Conservation (phyloP, 495 filamentous ascomycete genomes). For the Podospora bellae-mahoneyi region DNA sequence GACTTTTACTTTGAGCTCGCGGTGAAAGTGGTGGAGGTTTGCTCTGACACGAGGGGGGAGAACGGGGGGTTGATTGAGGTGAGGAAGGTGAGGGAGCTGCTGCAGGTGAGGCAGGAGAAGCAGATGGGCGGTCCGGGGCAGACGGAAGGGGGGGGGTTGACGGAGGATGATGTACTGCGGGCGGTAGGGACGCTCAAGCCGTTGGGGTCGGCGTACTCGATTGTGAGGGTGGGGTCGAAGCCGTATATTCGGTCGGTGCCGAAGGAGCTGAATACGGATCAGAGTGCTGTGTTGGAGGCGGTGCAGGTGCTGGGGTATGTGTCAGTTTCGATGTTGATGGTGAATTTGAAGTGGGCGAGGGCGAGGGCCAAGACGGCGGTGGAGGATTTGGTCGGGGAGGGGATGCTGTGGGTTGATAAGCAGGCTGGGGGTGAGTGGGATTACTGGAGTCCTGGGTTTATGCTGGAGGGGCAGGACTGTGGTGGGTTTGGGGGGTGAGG, state of each 20-base stretch:
- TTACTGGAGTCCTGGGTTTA: conserved; percentile 85
- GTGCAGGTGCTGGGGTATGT: conserved; percentile 84
- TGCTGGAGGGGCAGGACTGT: conserved; percentile 34
- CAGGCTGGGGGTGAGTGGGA: conserved; percentile 77
- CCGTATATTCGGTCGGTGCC: conserved; percentile 89
- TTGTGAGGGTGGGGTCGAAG: conserved; percentile 74
- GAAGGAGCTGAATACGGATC: conserved; percentile 94
- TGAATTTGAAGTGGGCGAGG: conserved; percentile 84
- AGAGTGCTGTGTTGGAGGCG: conserved; percentile 85
- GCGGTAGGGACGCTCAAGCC: conserved; percentile 86
- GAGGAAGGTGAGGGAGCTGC: conserved; percentile 60
- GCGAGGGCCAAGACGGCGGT: conserved; percentile 83
- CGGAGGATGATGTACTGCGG: conserved; percentile 80
- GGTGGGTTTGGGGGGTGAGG: conserved; percentile 15
- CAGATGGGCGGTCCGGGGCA: conserved; percentile 64
- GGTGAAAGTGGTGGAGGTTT: conserved; percentile 90
- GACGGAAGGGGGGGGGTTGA: conserved; percentile 72
- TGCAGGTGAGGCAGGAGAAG: conserved; percentile 34
- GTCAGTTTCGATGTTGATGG: conserved; percentile 82
- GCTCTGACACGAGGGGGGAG: conserved; percentile 78
- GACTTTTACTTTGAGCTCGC: conserved; percentile 98
- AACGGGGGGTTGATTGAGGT: conserved; percentile 91
- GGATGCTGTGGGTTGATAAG: conserved; percentile 89
- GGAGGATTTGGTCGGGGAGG: conserved; percentile 85
- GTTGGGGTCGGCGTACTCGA: conserved; percentile 80